Evolutionary conservation across 768 basidiomycete genomes (phyloP), one percentile per base, ranked within the genome.

Genomic region (Boletus reticulatus): DNA sequence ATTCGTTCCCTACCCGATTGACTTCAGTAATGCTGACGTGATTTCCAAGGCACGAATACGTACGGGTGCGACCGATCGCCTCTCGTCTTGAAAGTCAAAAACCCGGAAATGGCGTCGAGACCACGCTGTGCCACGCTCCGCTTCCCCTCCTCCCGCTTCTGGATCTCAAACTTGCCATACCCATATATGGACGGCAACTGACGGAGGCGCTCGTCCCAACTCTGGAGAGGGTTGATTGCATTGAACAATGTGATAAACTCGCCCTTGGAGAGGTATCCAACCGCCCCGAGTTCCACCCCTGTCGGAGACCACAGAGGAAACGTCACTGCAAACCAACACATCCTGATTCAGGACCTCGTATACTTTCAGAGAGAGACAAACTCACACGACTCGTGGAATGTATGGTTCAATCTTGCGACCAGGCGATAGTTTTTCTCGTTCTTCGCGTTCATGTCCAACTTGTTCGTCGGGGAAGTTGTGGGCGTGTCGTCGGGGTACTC

Each of bases 191-290:
- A 83, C 3, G 87, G 82, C 50, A 91, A 69, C 29, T 64, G 71
- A 53, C 72, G 75, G 29, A 81, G 74, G 6, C 63, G 62, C 6
- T 76, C 78, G 22, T 78, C 73, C 2, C 72, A 65, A 8, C 81
- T 75, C 56, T 77, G 77, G 38, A 71, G 68, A 6, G 83, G 85
- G 49, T 79, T 73, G 66, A 83, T 78, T 2, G 86, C 81, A 67
- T 91, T 88, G 72, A 91, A 84, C 8, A 92, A 74, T 9, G 83
- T 85, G 54, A 89, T 71, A 60, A 94, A 94, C 43, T 73, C 70
- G 4, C 90, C 91, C n/a, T 71, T 70, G 34, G 75, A 76, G 24
- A 92, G 72, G 66, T 88, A 94, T 4, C 92, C 92, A 10, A 93
- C 85, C 4, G 85, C 83, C 8, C 91, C 92, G 3, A 92, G 71